phyloP scores from a whole-genome alignment of 306 rosid genomes.

The Rosa rugosa region DNA sequence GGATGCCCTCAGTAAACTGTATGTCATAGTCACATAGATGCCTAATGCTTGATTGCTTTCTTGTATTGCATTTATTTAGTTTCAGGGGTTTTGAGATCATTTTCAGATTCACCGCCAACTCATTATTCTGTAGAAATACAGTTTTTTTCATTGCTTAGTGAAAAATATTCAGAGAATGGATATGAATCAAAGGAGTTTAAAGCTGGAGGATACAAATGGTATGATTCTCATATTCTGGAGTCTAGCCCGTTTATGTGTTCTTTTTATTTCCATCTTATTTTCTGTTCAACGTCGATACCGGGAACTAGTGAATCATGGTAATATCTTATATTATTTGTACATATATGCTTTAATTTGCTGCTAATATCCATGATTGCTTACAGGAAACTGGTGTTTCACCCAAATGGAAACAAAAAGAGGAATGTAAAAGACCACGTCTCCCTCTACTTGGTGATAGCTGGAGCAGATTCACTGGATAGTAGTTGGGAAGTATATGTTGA shows the following conservation, averaged over 20 bases:
- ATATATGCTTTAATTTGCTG: background rate
- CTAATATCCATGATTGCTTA: background rate
- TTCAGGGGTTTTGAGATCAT: constrained; percentile 39
- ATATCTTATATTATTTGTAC: no score
- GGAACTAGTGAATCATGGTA: background rate
- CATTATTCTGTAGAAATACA: constrained; percentile 47
- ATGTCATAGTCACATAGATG: background rate
- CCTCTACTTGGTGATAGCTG: constrained; percentile 25
- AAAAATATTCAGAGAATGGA: constrained; percentile 33
- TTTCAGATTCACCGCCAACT: constrained; percentile 41
- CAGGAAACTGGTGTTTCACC: constrained; percentile 57
- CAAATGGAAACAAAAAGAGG: constrained; percentile 50
- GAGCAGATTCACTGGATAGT: constrained; percentile 29
- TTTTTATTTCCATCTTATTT: background rate
- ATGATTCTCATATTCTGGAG: background rate
- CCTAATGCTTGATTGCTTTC: background rate
- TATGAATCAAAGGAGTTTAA: constrained; percentile 53
- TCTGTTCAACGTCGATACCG: background rate
- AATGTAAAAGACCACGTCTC: constrained; percentile 29
- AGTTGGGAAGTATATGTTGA: constrained; percentile 43
- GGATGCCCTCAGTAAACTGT: background rate
- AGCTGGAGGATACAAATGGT: constrained; percentile 76
- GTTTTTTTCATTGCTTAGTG: constrained; percentile 43
- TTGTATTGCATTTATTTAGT: background rate
- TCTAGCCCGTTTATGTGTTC: background rate